These are phyloP conservation scores for Cucurbita argyrosperma DNA, from an alignment of 306 rosid species.

Conservation along the genomic window DNA sequence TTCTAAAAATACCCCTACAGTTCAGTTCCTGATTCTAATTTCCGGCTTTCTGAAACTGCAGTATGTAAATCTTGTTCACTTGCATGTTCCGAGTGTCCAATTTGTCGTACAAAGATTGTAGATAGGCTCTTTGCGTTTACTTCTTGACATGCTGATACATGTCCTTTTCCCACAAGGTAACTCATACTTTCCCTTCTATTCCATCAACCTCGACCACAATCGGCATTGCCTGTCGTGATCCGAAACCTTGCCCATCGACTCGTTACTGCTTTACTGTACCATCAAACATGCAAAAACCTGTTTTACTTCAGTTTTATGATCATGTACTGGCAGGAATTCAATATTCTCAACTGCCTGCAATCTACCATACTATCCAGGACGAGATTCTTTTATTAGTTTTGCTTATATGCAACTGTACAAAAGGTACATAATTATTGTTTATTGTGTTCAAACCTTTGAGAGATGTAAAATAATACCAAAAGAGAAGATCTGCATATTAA, in stretches of 20 bases:
- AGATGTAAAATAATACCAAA: slow-evolving; percentile 47
- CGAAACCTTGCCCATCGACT: background rate
- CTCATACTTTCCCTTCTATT: background rate
- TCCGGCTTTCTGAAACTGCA: slow-evolving; percentile 10
- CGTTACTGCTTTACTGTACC: background rate
- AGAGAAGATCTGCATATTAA: background rate
- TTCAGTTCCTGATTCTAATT: background rate
- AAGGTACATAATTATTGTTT: slow-evolving; percentile 47
- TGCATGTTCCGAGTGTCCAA: slow-evolving; percentile 95
- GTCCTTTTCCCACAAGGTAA: slow-evolving; percentile 28
- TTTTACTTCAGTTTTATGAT: background rate
- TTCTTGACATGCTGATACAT: slow-evolving; percentile 23
- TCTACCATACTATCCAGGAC: slow-evolving; percentile 31
- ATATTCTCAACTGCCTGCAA: slow-evolving; percentile 12
- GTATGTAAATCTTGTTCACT: slow-evolving; percentile 95
- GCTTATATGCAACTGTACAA: slow-evolving; percentile 52
- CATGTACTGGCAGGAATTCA: slow-evolving; percentile 30
- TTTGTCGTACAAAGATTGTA: slow-evolving; percentile 84
- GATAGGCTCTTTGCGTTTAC: slow-evolving; percentile 98
- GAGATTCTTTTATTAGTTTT: slow-evolving; percentile 79
- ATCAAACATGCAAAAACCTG: background rate
- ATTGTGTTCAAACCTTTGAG: slow-evolving; percentile 26
- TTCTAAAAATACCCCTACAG: background rate
- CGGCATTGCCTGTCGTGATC: background rate
- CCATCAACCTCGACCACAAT: background rate